Evolutionary conservation across 139 green algal species (phyloP).

Genomic region (Closterium sp.): DNA sequence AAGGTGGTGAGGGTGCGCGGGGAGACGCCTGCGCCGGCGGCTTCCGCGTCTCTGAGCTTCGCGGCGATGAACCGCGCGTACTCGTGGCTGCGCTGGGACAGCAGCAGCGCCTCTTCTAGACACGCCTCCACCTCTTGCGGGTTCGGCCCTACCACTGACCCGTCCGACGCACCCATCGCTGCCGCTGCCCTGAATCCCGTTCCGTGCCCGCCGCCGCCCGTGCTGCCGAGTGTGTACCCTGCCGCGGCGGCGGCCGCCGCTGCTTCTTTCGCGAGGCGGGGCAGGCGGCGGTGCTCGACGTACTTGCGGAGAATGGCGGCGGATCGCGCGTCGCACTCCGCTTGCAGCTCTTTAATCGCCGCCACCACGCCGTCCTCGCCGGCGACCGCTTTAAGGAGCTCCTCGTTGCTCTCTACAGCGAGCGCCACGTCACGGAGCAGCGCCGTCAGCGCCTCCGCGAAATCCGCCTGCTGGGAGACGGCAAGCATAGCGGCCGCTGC

Average conservation of each 20-base stretch:
- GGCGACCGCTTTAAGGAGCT: constrained; percentile 67
- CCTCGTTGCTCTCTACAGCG: constrained; percentile 79
- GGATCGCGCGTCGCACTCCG: constrained; percentile 71
- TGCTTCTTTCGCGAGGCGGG: constrained; percentile 64
- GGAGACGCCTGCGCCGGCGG: not conserved
- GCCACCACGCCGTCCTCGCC: constrained; percentile 65
- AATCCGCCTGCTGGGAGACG: constrained; percentile 46
- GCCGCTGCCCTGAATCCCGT: not conserved
- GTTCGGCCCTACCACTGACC: constrained; percentile 46
- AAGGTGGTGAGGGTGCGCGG: constrained; percentile 14
- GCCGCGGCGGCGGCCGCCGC: constrained; percentile 4
- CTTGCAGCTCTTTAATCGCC: constrained; percentile 59
- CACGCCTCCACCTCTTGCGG: constrained; percentile 65
- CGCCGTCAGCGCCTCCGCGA: constrained; percentile 68
- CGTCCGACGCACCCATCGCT: not conserved
- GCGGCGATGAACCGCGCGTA: constrained; percentile 67
- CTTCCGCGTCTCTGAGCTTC: constrained; percentile 45
- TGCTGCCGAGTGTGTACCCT: not conserved
- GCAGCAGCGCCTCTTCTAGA: constrained; percentile 78
- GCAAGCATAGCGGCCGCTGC: not conserved
- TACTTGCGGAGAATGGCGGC: constrained; percentile 73
- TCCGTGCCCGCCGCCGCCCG: not conserved
- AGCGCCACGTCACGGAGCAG: constrained; percentile 78
- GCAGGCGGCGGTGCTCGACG: constrained; percentile 67
- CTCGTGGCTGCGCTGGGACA: constrained; percentile 82